Base-by-base conservation (phyloP, 2,329 filamentous ascomycete genomes). In the Pseudocercospora cruenta region DNA sequence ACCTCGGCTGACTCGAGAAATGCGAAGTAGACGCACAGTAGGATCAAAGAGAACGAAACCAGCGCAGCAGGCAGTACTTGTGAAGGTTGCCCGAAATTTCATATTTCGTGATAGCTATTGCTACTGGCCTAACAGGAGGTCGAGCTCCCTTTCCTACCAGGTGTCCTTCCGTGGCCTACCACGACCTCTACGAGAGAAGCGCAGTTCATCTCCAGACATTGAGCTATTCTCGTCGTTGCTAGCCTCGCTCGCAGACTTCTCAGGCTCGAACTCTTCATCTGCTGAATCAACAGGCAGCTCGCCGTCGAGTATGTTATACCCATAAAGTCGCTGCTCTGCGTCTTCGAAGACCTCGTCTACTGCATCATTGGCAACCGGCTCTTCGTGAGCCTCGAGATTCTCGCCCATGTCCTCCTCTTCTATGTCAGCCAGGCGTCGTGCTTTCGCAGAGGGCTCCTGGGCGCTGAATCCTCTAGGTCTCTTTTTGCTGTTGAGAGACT, bases 241-340 rank as follows among this genome's bases (percentile, higher is more conserved):
- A 19, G 24, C 47, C 14, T 26, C 47, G 16, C 24, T 26, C 9
- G 47, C 60, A 4, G 65, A 66, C 2, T 64, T 65, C 4, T 62
- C 65, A 6, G 65, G 65, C 59, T 66, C 63, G 16, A 67, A 67
- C 2, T 71, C 71, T 10, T 68, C 69, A 19, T 66, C 71, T 24
- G 39, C 39, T 43, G 39, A 16, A 19, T 43, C 39, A 43, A 19
- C 39, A 43, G 39, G n/a, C 39, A 43, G 39, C 39, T 53, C 31
- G 22, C 33, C 54, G 19, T 59, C 54, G 47, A 43, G 21, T 54
- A 60, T 57, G 19, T 55, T 57, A 57, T 57, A 61, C 45, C 26
- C 33, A 24, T 14, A 21, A 9, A 60, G 63, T 7, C 59, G 43
- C 19, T 36, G 31, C n/a, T 53, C 43, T n/a, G 54, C 28, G 31